Conservation (phyloP, 2,329 filamentous ascomycete species). For the Bipolaris bicolor region DNA sequence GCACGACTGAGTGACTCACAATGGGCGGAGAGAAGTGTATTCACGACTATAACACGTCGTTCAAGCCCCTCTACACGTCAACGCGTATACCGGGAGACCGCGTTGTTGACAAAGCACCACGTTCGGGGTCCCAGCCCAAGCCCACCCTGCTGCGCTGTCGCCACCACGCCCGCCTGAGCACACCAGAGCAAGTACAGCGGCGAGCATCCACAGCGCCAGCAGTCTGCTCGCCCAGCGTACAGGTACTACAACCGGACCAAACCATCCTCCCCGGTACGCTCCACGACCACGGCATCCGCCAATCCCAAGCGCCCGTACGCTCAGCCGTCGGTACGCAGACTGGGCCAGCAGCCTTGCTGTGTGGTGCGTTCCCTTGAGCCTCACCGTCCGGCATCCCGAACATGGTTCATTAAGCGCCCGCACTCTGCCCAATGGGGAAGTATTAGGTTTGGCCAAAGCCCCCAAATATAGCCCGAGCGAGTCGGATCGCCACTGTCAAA, state of each 20-base stretch:
- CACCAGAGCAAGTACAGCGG: neutral
- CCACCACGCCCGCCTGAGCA: neutral
- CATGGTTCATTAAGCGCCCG: constrained; percentile 41
- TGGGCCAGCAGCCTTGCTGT: constrained; percentile 22
- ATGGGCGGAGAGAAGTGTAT: constrained; percentile 32
- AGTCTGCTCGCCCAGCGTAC: constrained; percentile 21
- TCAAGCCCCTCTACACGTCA: constrained; percentile 30
- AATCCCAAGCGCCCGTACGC: constrained; percentile 40
- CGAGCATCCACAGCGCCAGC: constrained; percentile 21
- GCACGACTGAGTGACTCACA: constrained; percentile 46
- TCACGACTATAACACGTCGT: constrained; percentile 50
- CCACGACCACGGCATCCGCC: constrained; percentile 10
- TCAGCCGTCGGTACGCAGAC: constrained; percentile 35
- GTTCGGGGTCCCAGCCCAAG: constrained; percentile 39
- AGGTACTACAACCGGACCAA: neutral
- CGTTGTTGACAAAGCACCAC: constrained; percentile 30
- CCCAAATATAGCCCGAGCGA: constrained; percentile 45
- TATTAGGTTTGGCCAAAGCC: constrained; percentile 34
- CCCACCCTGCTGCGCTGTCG: constrained; percentile 34
- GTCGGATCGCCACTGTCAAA: constrained; percentile 27
- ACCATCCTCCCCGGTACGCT: constrained; percentile 4
- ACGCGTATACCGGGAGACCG: constrained; percentile 43
- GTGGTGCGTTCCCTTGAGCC: constrained; percentile 32
- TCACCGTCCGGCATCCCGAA: constrained; percentile 32
- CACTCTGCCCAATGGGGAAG: constrained; percentile 16